These are phyloP conservation scores for Claviceps purpurea DNA, from an alignment of 2,329 filamentous ascomycete genomes.

Conservation along the genomic window DNA sequence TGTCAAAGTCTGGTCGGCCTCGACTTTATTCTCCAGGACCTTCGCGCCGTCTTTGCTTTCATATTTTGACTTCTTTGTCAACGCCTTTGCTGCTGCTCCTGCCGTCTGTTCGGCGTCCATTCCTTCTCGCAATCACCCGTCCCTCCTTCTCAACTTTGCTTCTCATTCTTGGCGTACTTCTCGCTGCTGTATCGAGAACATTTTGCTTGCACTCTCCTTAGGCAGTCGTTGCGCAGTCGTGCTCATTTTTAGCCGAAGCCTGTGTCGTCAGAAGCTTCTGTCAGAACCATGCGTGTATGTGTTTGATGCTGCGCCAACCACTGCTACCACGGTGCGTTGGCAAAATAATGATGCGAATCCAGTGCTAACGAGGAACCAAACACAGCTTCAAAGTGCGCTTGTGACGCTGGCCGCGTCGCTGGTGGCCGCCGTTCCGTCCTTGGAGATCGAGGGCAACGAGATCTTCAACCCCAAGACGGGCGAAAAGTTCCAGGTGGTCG, in stretches of 20 bases:
- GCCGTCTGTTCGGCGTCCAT: constrained; percentile 1
- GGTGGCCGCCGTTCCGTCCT: constrained; percentile 41
- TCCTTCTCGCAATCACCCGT: not conserved
- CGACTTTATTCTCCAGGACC: not conserved
- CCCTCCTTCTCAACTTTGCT: constrained; percentile 4
- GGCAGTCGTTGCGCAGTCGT: no score
- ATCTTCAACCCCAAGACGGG: constrained; percentile 47
- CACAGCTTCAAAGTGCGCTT: constrained; percentile 29
- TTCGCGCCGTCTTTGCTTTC: not conserved
- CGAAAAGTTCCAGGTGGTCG: constrained; percentile 51
- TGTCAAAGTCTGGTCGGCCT: not conserved
- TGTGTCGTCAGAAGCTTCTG: not conserved
- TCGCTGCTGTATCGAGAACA: no score
- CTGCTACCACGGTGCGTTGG: no score
- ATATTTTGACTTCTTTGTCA: not conserved
- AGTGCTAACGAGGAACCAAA: constrained; percentile 1
- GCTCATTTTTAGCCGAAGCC: no score
- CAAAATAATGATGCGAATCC: no score
- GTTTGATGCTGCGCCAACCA: not conserved
- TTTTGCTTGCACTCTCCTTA: no score
- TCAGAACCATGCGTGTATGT: constrained; percentile 11
- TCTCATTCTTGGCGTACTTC: constrained; percentile 5
- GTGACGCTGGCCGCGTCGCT: constrained; percentile 39
- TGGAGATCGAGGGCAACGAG: constrained; percentile 42
- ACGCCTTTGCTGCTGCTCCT: not conserved